Evolutionary conservation across 345 rosid species (phyloP), one percentile per base, ranked within the genome.

Genomic region (Eucalyptus regnans): DNA sequence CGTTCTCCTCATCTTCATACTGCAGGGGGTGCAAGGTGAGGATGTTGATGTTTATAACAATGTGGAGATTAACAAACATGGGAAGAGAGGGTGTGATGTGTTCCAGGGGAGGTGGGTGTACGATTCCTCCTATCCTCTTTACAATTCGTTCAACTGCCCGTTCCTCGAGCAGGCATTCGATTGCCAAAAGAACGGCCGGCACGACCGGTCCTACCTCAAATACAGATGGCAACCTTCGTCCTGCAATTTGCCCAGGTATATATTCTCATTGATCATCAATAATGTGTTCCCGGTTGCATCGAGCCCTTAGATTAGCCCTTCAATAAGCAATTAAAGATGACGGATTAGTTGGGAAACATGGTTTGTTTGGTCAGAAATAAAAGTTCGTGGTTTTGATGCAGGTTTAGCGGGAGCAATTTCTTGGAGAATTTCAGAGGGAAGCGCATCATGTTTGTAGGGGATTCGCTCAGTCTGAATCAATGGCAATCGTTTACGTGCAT

Each of bases 401-500:
- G 99, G 91, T 95, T 95, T 86, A 43, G 92, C 87, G 98, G 98
- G 17, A 54, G 20, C 66, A 94, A 94, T 89, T 91, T 97, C 64
- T 86, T 96, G 84, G 50, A 52, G 86, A 94, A 91, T 49, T 87
- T 93, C 12, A 76, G 49, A 51, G 97, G 98, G 90, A 97, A 95
- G 92, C 93, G 88, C 89, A 20, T 97, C 18, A 93, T 96, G 97
- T 97, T 95, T 48, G 96, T 95, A 48, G 99, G 99, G 88, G 98
- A 97, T 56, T 97, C 98, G n/a, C 44, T 96, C 64, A 93, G 96
- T 90, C 90, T 96, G 86, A 97, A 97, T 79, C 96, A 96, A 80
- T 97, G 99, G 99, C 99, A 96, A 85, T 97, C 99, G 8, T 94
- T 97, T 33, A 94, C 97, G 12, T 95, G 99, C 93, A 90, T 97